Evolutionary conservation across 1,284 basidiomycete genomes (phyloP).

Genomic region (Ceratobasidium sp.): DNA sequence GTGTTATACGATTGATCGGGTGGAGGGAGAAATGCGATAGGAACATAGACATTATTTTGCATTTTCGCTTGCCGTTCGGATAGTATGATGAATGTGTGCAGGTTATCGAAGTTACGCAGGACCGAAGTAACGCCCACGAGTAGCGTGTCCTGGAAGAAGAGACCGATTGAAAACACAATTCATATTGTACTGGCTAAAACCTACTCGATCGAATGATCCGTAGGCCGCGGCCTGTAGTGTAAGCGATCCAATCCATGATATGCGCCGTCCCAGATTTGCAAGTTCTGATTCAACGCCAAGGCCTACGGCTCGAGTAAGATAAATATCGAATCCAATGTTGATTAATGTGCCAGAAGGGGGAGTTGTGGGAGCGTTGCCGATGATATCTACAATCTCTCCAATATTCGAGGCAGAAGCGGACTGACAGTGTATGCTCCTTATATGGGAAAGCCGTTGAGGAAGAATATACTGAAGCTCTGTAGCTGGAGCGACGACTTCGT

Average conservation of each 20-base stretch:
- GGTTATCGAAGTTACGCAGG: background rate
- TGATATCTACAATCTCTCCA: background rate
- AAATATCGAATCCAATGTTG: background rate
- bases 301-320: background rate
- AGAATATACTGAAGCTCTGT: background rate
- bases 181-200: background rate
- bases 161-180: too few species aligned
- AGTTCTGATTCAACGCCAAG: background rate
- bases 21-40: background rate
- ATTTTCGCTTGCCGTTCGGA: background rate
- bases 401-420: background rate
- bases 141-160: background rate
- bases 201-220: background rate
- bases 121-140: background rate
- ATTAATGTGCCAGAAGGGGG: background rate
- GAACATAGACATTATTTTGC: background rate
- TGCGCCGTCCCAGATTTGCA: background rate
- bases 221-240: background rate
- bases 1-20: background rate
- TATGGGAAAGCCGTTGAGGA: background rate
- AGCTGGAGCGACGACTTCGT: background rate
- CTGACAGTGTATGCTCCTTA: background rate
- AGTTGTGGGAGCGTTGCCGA: background rate
- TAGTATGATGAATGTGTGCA: background rate
- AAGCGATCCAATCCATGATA: constrained; percentile 6